Evolutionary conservation across 164 flowering plant genomes (phyloP), one percentile per base, ranked within the genome.

Genomic region (Magnolia kwangsiensis): DNA sequence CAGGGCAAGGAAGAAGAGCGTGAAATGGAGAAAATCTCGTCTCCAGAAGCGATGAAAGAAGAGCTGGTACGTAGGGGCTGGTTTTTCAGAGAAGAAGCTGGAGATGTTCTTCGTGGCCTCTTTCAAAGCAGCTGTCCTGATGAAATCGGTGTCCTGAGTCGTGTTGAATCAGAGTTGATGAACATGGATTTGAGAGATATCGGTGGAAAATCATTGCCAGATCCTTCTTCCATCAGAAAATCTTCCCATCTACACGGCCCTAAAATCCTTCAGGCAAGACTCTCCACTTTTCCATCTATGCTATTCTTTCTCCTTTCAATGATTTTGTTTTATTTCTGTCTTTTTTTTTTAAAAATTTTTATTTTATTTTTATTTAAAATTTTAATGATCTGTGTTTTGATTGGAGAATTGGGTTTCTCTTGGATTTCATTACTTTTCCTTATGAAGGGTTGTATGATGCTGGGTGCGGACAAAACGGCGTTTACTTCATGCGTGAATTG

Each of bases 171-270:
- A 6, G 95, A 92, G 83, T 88, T 95, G 20, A 74, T 85, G 10
- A 89, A 95, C 83, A 80, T 81, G 85, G 99, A 93, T 81, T 84
- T 93, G 73, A 85, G 84, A 77, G 81, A 84, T 29, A 78, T 93
- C 75, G 97, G 97, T 13, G 96, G 81, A 51, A 91, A 82, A 77
- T 92, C 92, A 63, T 81, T 95, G 76, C 95, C 97, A 20, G 92
- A 92, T 64, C 73, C 84, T 65, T 72, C 86, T 67, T 50, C 75
- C 64, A 74, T 88, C 16, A 87, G 89, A 68, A 89, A 84, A 59
- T 73, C 84, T 11, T 81, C 92, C 51, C 80, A 84, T 77, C 82
- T 94, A 75, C 87, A 75, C 21, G 96, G 94, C 80, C 95, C 97
- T 71, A 89, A 78, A 84, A 84, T 96, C 72, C 91, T 96, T 49